Evolutionary conservation across 257 asterid species (phyloP), one percentile per base, ranked within the genome.

Genomic region (Solanum ossicruentum): DNA sequence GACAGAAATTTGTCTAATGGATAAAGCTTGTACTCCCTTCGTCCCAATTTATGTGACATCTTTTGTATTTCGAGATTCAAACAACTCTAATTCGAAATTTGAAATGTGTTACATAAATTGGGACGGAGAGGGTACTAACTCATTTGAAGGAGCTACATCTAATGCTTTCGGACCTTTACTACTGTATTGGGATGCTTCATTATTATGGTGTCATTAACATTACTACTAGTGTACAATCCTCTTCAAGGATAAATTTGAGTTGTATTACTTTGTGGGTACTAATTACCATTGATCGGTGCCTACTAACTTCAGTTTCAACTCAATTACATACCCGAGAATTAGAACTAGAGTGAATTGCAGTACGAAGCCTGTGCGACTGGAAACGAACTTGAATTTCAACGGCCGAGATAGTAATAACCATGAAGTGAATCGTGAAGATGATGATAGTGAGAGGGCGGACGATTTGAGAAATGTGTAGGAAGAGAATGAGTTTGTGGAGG

Each of bases 401-500:
- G 41, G 18, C 2, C 65, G 20, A 54, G 84, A 39, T 49, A 49
- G 23, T 41, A 28, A 6, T 49, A 49, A 1, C 12, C 2, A 1
- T 26, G 28, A 26, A 26, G 28, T 26, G 28, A 1, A 26, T 26
- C 51, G 65, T 16, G 39, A 10, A 82, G 49, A n/a, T 66, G 84
- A 82, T 51, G 36, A 60, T 60, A 83, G 2, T 11, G 70, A 5
- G 28, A 23, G n/a, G 85, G 55, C 4, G 13, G 58, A 2, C 10
- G 23, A 51, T 16, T 10, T 17, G 26, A 66, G 21, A 26, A 43
- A 65, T 82, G 17, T 43, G 13, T 20, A 80, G 89, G 92, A 84
- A 72, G 93, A 89, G 85, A 66, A 81, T 61, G 91, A 91, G 52
- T 88, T 83, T 87, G 95, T 94, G 69, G 98, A 96, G 85, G 98